Conservation (phyloP, 441 rosid genomes). For the Syzygium malaccense region DNA sequence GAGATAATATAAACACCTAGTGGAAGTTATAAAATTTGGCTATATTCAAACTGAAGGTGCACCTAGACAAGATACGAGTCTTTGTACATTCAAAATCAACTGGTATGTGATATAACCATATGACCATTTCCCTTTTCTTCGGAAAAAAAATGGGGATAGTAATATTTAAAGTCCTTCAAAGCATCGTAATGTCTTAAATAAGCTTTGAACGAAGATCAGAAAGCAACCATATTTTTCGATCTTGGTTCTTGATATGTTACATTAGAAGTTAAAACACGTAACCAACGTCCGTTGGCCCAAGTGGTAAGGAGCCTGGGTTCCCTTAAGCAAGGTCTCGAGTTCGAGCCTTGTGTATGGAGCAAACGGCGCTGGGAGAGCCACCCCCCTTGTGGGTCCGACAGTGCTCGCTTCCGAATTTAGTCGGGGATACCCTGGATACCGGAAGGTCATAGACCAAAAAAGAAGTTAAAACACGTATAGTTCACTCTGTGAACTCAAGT, state of each 20-base stretch:
- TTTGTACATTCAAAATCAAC: background rate
- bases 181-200: no score
- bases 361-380: no score
- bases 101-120: background rate
- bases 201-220: background rate
- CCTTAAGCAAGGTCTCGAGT: no score
- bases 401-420: no score
- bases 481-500: background rate
- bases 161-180: background rate
- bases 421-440: no score
- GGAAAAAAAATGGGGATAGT: background rate
- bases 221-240: background rate
- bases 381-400: no score
- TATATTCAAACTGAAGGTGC: background rate
- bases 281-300: no score
- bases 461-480: no score
- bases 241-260: background rate
- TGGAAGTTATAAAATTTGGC: background rate
- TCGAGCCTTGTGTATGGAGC: no score
- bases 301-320: no score
- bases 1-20: background rate
- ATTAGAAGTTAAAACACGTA: background rate
- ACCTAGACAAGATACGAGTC: background rate
- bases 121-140: background rate
- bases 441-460: no score